These are phyloP conservation scores for Rhizoctonia solani DNA, from an alignment of 1,284 basidiomycete species.

Conservation along the genomic window DNA sequence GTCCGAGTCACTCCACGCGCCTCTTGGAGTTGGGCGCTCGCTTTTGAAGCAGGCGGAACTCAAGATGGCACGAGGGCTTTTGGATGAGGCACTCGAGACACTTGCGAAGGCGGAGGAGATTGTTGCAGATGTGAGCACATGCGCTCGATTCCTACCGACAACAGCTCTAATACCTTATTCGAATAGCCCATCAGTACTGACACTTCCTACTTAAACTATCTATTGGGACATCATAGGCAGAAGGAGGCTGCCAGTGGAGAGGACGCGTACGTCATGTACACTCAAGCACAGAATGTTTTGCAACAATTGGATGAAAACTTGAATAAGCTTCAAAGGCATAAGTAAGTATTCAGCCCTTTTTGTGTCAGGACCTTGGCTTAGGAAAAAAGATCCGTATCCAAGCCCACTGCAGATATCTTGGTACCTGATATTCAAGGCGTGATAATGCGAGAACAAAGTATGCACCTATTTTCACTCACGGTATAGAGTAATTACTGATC, in stretches of 20 bases:
- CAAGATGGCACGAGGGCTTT: constrained; percentile 61
- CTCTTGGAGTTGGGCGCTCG: constrained; percentile 65
- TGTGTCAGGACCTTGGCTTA: not conserved
- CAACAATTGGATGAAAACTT: constrained; percentile 52
- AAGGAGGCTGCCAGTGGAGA: constrained; percentile 56
- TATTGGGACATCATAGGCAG: constrained; percentile 55
- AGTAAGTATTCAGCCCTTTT: constrained; percentile 35
- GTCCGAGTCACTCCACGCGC: constrained; percentile 66
- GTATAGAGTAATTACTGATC: constrained; percentile 32
- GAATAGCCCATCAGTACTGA: constrained; percentile 55
- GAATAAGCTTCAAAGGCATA: constrained; percentile 36
- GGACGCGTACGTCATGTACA: constrained; percentile 52
- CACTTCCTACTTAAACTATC: constrained; percentile 61
- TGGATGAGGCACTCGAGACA: constrained; percentile 58
- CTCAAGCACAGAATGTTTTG: constrained; percentile 42
- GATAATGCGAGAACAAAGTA: constrained; percentile 75
- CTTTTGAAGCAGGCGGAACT: constrained; percentile 69
- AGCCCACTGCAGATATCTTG: constrained; percentile 55
- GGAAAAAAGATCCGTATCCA: constrained; percentile 23
- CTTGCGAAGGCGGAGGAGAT: constrained; percentile 56
- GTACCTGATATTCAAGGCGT: constrained; percentile 67
- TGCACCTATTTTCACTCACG: constrained; percentile 11
- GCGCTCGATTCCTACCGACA: not conserved
- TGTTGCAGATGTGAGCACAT: constrained; percentile 41
- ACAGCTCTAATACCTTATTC: not conserved